These are phyloP conservation scores for Penicillium salamii DNA, from an alignment of 495 filamentous ascomycete genomes.

Conservation along the genomic window DNA sequence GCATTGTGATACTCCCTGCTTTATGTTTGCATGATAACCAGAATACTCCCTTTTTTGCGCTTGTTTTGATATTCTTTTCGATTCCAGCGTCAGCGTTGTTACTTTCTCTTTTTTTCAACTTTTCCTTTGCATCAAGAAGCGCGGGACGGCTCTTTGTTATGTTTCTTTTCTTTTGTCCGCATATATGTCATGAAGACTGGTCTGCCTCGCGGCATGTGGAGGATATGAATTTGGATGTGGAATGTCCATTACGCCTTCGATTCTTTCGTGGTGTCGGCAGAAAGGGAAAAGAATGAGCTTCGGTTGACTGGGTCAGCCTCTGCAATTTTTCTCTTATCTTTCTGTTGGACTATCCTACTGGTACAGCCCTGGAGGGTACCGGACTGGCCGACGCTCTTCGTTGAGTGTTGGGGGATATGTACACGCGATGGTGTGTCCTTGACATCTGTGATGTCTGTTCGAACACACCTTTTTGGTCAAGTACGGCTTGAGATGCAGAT, in stretches of 20 bases:
- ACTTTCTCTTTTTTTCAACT: constrained; percentile 18
- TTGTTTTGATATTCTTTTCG: constrained; percentile 27
- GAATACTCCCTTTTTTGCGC: constrained; percentile 30
- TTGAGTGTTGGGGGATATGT: constrained; percentile 29
- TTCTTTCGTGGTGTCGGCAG: constrained; percentile 37
- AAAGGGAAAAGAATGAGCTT: constrained; percentile 4
- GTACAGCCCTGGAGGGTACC: constrained; percentile 49
- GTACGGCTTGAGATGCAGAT: constrained; percentile 6
- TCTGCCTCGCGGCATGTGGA: constrained; percentile 55
- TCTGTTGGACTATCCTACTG: constrained; percentile 31
- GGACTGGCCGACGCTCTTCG: constrained; percentile 34
- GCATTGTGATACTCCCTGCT: constrained; percentile 50
- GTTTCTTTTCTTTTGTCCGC: constrained; percentile 32
- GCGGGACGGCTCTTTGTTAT: constrained; percentile 52
- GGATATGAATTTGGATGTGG: constrained; percentile 53
- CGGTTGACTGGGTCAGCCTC: constrained; percentile 18
- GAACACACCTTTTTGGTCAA: constrained; percentile 7
- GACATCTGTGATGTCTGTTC: constrained; percentile 44
- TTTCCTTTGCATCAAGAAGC: constrained; percentile 47
- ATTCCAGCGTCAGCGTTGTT: constrained; percentile 37
- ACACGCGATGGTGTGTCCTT: constrained; percentile 18
- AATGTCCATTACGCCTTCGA: constrained; percentile 42
- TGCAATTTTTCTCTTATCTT: constrained; percentile 8
- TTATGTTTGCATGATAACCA: constrained; percentile 38
- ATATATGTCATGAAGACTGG: constrained; percentile 57